Evolutionary conservation across 805 yeast genomes (phyloP), one percentile per base, ranked within the genome.

Genomic region (Myxozyma melibiosi): DNA sequence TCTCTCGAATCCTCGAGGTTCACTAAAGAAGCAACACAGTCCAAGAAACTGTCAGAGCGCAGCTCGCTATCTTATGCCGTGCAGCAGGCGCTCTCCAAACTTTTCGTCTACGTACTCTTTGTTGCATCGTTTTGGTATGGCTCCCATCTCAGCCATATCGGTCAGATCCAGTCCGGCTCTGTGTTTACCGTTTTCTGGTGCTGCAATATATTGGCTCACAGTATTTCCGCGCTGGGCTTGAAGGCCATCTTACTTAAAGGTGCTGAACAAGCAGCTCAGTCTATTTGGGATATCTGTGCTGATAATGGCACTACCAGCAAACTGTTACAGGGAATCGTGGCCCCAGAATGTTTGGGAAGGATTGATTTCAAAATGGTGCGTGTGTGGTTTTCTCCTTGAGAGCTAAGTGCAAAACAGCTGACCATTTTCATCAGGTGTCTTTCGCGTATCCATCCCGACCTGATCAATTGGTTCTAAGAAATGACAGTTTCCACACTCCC

Each of bases 41-140:
- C n/a, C 66, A 81, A 25, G 16, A 16, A n/a, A 6, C 7, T 42
- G n/a, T 51, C 45, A 20, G 49, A 49, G 38, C 43, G 55, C 9
- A 37, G 55, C 18, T 30, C 61, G 6, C 18, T 37, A 13, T 78
- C 76, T 14, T 72, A 82, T 4, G 74, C 84, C 11, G 66, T 80
- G 0, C 90, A 89, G 67, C 70, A 79, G 22, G 85, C 87, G 0
- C 41, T 80, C 0, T 70, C 85, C 49, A 80, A 85, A 64, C 72
- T 80, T 24, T 63, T 91, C 3, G 78, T 85, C 0, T 74, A 89
- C 37, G 68, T 84, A 67, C 84, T 90, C 84, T 90, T 92, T 74
- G 87, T 91, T 2, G 96, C 89, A 71, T 95, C 92, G 0, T 88
- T 94, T 66, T 90, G 96, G 89, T 92, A 86, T 73, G 99, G 98